These are phyloP conservation scores for Sporothrix pseudoabietina DNA, from an alignment of 2,329 filamentous ascomycete genomes.

Conservation along the genomic window DNA sequence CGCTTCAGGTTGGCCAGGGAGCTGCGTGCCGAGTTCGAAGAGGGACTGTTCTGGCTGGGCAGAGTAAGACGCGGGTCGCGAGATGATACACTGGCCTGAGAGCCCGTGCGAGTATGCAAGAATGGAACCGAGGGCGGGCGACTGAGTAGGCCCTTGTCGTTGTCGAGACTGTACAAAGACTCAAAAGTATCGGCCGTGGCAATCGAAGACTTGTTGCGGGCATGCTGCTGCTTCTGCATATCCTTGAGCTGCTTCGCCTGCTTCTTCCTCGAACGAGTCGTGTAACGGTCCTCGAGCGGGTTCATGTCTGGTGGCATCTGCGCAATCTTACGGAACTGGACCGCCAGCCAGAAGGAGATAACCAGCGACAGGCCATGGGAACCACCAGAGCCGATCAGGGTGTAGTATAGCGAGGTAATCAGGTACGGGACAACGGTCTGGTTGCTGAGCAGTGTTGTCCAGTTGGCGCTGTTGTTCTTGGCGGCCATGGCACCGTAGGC, in stretches of 20 bases:
- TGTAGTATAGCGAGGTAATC: slow-evolving; percentile 67
- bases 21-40: slow-evolving; percentile 48
- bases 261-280: slow-evolving; percentile 56
- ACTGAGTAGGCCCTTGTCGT: slow-evolving; percentile 53
- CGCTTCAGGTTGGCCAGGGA: slow-evolving; percentile 46
- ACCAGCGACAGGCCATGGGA: slow-evolving; percentile 71
- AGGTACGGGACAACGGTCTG: slow-evolving; percentile 60
- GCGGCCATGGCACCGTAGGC: slow-evolving; percentile 55
- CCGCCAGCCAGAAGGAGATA: slow-evolving; percentile 72
- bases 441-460: slow-evolving; percentile 69
- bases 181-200: slow-evolving; percentile 48
- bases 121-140: slow-evolving; percentile 69
- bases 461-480: slow-evolving; percentile 52
- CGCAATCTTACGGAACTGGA: slow-evolving; percentile 80
- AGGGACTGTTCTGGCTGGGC: slow-evolving; percentile 54
- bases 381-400: slow-evolving; percentile 62
- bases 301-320: slow-evolving; percentile 92
- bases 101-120: slow-evolving; percentile 71
- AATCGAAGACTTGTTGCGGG: slow-evolving; percentile 68
- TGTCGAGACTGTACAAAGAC: slow-evolving; percentile 49
- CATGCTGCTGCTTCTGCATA: slow-evolving; percentile 53
- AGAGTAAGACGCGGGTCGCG: slow-evolving; percentile 58
- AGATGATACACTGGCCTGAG: slow-evolving; percentile 52
- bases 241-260: slow-evolving; percentile 21
- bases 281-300: slow-evolving; percentile 83